phyloP scores from a whole-genome alignment of 768 basidiomycete species.

The Boletus sp. region DNA sequence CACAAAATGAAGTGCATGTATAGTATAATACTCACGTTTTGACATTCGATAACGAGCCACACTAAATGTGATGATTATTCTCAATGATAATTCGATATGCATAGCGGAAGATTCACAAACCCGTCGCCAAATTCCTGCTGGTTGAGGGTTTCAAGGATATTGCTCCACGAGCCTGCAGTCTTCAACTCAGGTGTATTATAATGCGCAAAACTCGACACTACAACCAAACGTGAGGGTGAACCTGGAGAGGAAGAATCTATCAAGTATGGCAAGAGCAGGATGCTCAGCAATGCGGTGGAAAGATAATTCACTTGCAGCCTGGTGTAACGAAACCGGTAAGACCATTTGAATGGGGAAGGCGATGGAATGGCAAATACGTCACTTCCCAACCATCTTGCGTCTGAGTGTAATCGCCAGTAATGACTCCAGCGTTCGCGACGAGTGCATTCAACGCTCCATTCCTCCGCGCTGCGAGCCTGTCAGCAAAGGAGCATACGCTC shows the following conservation, averaged over 20 bases:
- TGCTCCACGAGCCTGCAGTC: conserved; percentile 1
- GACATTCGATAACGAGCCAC: conserved; percentile 21
- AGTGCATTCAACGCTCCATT: conserved; percentile 27
- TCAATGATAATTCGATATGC: neutral
- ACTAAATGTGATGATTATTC: neutral
- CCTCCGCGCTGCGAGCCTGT: conserved; percentile 26
- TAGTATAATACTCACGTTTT: conserved; percentile 20
- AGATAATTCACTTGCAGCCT: conserved; percentile 39
- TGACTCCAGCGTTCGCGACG: conserved; percentile 32
- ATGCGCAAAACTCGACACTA: conserved; percentile 34
- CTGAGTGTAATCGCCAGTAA: conserved; percentile 14
- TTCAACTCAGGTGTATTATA: conserved; percentile 9
- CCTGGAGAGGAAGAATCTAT: conserved; percentile 20
- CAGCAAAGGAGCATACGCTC: conserved; percentile 33
- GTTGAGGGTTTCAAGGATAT: conserved; percentile 27
- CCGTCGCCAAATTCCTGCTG: conserved; percentile 22
- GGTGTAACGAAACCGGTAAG: neutral
- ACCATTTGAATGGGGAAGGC: neutral
- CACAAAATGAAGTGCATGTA: neutral
- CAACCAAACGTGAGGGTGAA: conserved; percentile 27
- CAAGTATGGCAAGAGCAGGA: conserved; percentile 37
- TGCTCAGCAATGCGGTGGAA: conserved; percentile 32
- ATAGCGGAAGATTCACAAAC: conserved; percentile 10
- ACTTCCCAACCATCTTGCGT: conserved; percentile 50
- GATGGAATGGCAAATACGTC: conserved; percentile 28